Conservation (phyloP, 2,329 filamentous ascomycete species). For the Albifimbria verrucaria region DNA sequence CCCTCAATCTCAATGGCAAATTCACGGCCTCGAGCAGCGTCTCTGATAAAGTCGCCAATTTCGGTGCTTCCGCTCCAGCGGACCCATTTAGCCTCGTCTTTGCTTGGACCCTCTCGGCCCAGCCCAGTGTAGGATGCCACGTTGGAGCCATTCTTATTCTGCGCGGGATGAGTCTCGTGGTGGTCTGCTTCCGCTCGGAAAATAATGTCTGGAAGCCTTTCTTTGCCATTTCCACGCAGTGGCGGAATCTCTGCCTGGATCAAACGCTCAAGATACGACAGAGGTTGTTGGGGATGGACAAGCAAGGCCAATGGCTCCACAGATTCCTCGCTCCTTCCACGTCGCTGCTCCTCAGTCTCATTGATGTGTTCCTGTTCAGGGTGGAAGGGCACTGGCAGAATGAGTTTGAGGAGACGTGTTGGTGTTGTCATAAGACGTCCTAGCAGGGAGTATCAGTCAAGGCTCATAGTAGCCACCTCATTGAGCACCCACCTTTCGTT, state of each 20-base stretch:
- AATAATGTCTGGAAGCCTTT: conserved; percentile 69
- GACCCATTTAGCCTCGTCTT: conserved; percentile 58
- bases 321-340: conserved; percentile 25
- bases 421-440: conserved; percentile 80
- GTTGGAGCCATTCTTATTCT: conserved; percentile 31
- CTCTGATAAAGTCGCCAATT: conserved; percentile 89
- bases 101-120: conserved; percentile 55
- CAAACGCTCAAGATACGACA: conserved; percentile 84
- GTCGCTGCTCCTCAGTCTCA: conserved; percentile 32
- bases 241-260: conserved; percentile 84
- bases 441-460: conserved; percentile 11
- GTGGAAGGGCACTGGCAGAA: conserved; percentile 63
- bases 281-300: conserved; percentile 83
- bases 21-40: conserved; percentile 79
- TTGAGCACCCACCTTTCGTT: conserved; percentile 18
- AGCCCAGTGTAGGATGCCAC: conserved; percentile 71
- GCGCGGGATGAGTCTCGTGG: conserved; percentile 40
- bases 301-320: conserved; percentile 84
- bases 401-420: conserved; percentile 74
- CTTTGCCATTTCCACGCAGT: conserved; percentile 59
- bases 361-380: conserved; percentile 37
- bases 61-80: conserved; percentile 88
- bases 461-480: no score
- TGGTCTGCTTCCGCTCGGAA: conserved; percentile 77
- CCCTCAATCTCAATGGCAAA: conserved; percentile 84